Base-by-base conservation (phyloP, 2,329 filamentous ascomycete genomes). In the Raffaelea albimanens region DNA sequence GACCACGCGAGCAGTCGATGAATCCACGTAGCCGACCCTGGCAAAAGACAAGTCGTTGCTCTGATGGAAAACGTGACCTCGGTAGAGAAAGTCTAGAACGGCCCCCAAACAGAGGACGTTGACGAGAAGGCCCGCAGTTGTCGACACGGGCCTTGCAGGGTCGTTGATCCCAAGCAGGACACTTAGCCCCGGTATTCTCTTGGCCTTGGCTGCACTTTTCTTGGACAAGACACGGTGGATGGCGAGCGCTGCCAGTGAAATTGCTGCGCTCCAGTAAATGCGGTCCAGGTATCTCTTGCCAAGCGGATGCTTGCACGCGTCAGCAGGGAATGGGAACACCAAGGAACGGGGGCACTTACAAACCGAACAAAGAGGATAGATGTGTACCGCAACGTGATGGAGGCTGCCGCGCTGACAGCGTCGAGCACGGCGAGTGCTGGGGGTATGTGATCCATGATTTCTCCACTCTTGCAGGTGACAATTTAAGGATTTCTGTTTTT, bases 281-380 rank as follows among this genome's bases (percentile, higher is more conserved):
- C 25, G 25, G 13, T 7, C 7, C 7, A 29, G 25, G 25, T 29
- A 29, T 13, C 25, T 29, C 13, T 7, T 7, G 25, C 25, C 25
- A 13, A 29, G 25, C 7, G 25, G 25, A 13, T 29, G 25, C 25
- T 29, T 29, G 25, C 13, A 29, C n/a, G n/a, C n/a, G n/a, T n/a
- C n/a, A n/a, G n/a, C n/a, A n/a, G n/a, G n/a, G n/a, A n/a, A n/a
- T n/a, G n/a, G n/a, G n/a, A n/a, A n/a, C n/a, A n/a, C n/a, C n/a
- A n/a, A 25, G 40, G 18, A 20, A 39, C 16, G n/a, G 20, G 8
- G n/a, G 19, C 31, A 42, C 39, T 43, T 45, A 52, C 50, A 20
- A 42, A 43, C 31, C 48, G 34, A 4, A 50, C 48, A 31, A 52
- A 50, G n/a, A 50, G 31, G 5, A 50, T 13, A 16, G 48, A 29